Conservation (phyloP, 2,329 filamentous ascomycete species). For the Epichloe baconii region DNA sequence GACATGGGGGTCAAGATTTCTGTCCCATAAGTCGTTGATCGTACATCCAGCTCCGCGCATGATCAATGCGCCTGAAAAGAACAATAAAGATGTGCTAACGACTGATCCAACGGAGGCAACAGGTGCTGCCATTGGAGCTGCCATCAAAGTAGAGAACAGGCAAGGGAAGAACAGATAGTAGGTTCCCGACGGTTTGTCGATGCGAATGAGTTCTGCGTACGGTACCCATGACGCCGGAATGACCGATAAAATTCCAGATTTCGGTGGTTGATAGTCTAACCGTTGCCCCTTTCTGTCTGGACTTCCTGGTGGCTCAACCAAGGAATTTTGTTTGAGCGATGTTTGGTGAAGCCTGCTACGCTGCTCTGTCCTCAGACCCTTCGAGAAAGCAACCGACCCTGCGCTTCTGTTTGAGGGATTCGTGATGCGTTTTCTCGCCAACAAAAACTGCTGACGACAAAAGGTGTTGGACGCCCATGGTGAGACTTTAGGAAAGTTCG, state of each 20-base stretch:
- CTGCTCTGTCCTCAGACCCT: not conserved
- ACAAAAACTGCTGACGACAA: not conserved
- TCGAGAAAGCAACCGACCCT: not conserved
- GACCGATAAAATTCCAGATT: slow-evolving; percentile 53
- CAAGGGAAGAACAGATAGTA: slow-evolving; percentile 82
- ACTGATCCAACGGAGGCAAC: slow-evolving; percentile 48
- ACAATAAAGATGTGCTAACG: slow-evolving; percentile 52
- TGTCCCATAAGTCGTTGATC: slow-evolving; percentile 85
- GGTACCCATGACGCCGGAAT: slow-evolving; percentile 61
- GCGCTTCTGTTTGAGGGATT: not conserved
- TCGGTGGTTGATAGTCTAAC: slow-evolving; percentile 52
- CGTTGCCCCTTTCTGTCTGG: not conserved
- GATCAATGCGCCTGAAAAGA: slow-evolving; percentile 63
- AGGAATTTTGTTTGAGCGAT: not conserved
- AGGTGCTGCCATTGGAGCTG: slow-evolving; percentile 54
- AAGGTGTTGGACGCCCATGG: not conserved
- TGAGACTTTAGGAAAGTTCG: not conserved
- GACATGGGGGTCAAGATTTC: slow-evolving; percentile 73
- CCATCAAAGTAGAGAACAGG: slow-evolving; percentile 70
- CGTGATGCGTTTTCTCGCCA: not conserved
- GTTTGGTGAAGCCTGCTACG: not conserved
- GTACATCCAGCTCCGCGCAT: slow-evolving; percentile 84
- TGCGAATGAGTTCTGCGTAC: slow-evolving; percentile 68
- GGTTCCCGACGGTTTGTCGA: slow-evolving; percentile 70
- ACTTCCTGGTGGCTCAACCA: not conserved